Base-by-base conservation (phyloP, 805 yeast species). In the Sugiyamaella qingdaonensis region DNA sequence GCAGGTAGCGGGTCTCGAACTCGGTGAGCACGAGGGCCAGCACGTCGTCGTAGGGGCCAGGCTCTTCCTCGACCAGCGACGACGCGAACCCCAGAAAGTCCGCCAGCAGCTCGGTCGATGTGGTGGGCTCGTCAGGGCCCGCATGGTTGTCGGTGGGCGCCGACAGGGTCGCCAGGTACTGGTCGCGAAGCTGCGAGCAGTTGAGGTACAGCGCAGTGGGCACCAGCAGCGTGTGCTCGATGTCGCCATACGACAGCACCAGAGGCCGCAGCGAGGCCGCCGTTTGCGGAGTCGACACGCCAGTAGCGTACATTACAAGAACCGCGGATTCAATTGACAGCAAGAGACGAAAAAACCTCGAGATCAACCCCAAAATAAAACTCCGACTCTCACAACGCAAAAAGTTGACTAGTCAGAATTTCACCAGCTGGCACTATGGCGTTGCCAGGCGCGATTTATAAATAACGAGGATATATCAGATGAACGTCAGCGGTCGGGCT, bases 101-200 rank as follows among this genome's bases (percentile, higher is more conserved):
- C 55, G 88, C 88, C 58, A 89, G 78, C 54, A 94, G 79, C 71
- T 92, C 97, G 36, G 89, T 85, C 46, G 91, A 83, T 44, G 92
- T 83, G 33, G 88, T 72, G 35, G 97, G 97, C 73, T 91, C 97
- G 58, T 86, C 86, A 61, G 88, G 96, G 54, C 80, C 85, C 47
- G 91, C 92, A 61, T 79, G 84, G 13, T 86, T 94, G 66, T 88
- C 97, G 43, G 97, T 86, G 21, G 55, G 49, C 8, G 95, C 92
- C 60, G 94, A 80, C 51, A 71, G 69, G 18, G 83, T 73, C 67
- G 87, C 86, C 65, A 73, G 75, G 69, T 92, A 94, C 71, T 85
- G 95, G 60, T 89, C 91, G 64, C 88, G 86, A 62, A 94, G 78
- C 72, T 91, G 96, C 55, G 92, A 85, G 67, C 88, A 88, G 64